phyloP scores from a whole-genome alignment of 257 asterid genomes.

The Galeopsis tetrahit region DNA sequence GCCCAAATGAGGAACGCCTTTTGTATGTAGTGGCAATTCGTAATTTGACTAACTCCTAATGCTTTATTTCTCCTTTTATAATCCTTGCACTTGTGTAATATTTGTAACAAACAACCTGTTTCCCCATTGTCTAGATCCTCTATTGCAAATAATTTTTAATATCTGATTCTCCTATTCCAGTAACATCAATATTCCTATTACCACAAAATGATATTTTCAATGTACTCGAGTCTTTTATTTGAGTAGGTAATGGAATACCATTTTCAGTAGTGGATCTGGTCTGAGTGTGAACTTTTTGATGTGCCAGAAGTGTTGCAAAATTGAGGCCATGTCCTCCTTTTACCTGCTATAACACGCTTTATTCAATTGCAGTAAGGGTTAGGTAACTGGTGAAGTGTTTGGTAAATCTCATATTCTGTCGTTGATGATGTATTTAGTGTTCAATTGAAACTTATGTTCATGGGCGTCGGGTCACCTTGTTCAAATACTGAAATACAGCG shows the following conservation, averaged over 20 bases:
- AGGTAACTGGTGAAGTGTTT: not conserved
- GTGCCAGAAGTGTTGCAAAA: not conserved
- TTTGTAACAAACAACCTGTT: not conserved
- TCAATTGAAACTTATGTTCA: not conserved
- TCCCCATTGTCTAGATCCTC: conserved; percentile 2
- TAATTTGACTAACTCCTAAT: not conserved
- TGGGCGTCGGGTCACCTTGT: not conserved
- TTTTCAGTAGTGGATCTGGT: not conserved
- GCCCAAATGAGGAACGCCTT: not conserved
- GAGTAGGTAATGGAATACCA: not conserved
- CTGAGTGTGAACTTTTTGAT: conserved; percentile 12
- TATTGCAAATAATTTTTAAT: not conserved
- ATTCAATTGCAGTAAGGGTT: not conserved
- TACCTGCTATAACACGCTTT: not conserved
- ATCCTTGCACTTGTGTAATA: not conserved
- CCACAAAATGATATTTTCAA: not conserved
- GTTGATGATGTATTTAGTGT: conserved; percentile 7
- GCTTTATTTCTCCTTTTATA: not conserved
- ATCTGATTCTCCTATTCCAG: not conserved
- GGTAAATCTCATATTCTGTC: conserved; percentile 14
- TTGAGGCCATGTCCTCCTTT: not conserved
- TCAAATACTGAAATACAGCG: not conserved
- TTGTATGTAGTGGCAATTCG: conserved; percentile 7
- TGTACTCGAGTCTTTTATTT: not conserved
- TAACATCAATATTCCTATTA: not conserved